A percentile compares a stretch with the other conserved stretches of the same genome.
phyloP scores from a whole-genome alignment of 805 yeast species.

The Zygotorulaspora florentina region DNA sequence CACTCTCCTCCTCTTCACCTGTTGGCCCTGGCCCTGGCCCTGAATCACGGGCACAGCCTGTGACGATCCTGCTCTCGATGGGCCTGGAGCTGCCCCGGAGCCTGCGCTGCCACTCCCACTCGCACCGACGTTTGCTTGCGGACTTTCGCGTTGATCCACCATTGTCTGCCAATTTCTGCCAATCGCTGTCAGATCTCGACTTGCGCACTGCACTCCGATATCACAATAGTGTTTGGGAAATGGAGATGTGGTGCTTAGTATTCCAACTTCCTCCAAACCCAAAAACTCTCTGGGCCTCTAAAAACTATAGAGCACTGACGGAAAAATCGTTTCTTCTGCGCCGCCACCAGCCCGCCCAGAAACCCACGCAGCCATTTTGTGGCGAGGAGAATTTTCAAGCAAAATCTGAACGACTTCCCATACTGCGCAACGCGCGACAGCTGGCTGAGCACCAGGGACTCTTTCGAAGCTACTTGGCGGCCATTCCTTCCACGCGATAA shows the following conservation, averaged over 20 bases:
- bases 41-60: not conserved
- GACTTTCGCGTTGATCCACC: not conserved
- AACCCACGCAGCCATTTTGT: no score
- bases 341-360: not conserved
- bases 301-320: not conserved
- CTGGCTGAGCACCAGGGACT: no score
- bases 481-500: not conserved
- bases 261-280: not conserved
- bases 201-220: no score
- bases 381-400: no score
- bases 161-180: not conserved
- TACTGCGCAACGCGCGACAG: no score
- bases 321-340: not conserved
- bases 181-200: not conserved
- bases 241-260: not conserved
- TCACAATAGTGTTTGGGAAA: no score
- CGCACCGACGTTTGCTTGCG: not conserved
- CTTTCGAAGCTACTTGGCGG: no score
- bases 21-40: conserved; percentile 1
- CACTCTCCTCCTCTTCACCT: conserved; percentile 36
- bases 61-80: not conserved
- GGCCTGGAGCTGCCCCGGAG: not conserved
- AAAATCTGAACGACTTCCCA: no score
- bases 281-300: not conserved
- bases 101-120: not conserved